Conservation (phyloP, 2,329 filamentous ascomycete genomes). For the Grosmannia serpens region DNA sequence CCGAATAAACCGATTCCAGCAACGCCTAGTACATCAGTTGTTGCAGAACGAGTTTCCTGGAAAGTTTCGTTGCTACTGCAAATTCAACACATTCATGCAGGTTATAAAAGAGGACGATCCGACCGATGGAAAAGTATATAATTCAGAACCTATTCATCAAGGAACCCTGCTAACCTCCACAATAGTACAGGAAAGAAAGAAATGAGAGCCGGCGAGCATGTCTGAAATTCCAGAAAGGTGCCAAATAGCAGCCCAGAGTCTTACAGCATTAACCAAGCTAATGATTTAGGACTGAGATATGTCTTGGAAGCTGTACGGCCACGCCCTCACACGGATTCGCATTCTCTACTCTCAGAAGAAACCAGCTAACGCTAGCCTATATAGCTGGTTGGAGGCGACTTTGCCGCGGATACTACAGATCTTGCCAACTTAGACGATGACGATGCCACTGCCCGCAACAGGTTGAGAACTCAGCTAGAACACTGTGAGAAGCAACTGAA, state of each 20-base stretch:
- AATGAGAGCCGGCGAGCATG: conserved; percentile 1
- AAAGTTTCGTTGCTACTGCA: conserved; percentile 9
- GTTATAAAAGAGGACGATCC: conserved; percentile 7
- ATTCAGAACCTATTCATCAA: no score
- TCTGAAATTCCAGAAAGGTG: conserved; percentile 12
- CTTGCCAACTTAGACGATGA: background rate
- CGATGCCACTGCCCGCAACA: background rate
- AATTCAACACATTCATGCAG: conserved; percentile 9
- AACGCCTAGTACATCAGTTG: conserved; percentile 17
- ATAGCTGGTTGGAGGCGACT: conserved; percentile 18
- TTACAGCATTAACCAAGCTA: background rate
- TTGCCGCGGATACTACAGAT: conserved; percentile 11
- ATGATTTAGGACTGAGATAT: conserved; percentile 11
- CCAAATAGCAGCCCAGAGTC: background rate
- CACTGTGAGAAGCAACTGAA: conserved; percentile 19
- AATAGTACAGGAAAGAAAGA: background rate
- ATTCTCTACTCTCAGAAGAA: background rate
- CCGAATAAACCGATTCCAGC: conserved; percentile 17
- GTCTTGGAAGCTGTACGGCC: conserved; percentile 20
- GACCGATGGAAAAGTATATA: conserved; percentile 6
- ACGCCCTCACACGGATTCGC: background rate
- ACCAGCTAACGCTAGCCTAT: background rate
- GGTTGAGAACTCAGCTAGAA: conserved; percentile 5
- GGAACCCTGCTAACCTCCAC: background rate
- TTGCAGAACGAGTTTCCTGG: conserved; percentile 13